Evolutionary conservation across 768 basidiomycete species (phyloP).

Genomic region (Amanita subjunquillea): DNA sequence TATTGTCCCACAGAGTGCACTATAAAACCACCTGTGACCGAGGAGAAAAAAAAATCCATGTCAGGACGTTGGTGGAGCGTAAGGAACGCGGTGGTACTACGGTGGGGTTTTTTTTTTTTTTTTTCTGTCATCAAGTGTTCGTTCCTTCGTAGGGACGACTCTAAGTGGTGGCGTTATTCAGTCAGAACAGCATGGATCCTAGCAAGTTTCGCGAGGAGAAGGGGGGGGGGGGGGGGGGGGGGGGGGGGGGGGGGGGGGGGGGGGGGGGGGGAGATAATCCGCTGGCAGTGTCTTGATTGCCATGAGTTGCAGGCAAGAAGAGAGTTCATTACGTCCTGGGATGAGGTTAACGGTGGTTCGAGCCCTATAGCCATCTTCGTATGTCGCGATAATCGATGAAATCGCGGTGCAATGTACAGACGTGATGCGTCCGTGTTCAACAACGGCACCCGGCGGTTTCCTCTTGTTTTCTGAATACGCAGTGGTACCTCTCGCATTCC

Average conservation of each 20-base stretch:
- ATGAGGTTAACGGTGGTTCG: slow-evolving; percentile 44
- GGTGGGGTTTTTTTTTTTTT: neutral
- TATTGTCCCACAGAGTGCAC: neutral
- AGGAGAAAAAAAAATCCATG: neutral
- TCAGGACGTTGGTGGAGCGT: neutral
- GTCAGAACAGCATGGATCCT: neutral
- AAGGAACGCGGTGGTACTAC: neutral
- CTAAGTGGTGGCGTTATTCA: neutral
- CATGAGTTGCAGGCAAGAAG: slow-evolving; percentile 50
- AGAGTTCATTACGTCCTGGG: slow-evolving; percentile 49
- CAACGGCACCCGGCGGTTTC: neutral
- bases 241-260: too few relatives aligned
- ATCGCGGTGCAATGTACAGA: slow-evolving; percentile 37
- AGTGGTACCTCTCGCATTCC: slow-evolving; percentile 33
- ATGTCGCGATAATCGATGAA: slow-evolving; percentile 43
- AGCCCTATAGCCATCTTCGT: slow-evolving; percentile 36
- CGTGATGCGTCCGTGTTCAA: slow-evolving; percentile 26
- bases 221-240: too few relatives aligned
- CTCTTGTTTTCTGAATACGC: neutral
- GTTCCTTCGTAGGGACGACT: too few relatives aligned
- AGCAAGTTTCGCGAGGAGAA: too few relatives aligned
- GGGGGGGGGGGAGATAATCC: too few relatives aligned
- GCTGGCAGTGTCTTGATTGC: slow-evolving; percentile 50
- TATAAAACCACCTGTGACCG: neutral
- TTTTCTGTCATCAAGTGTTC: too few relatives aligned